Conservation (phyloP, 2,329 filamentous ascomycete genomes). For the Pseudocercospora macadamiae region DNA sequence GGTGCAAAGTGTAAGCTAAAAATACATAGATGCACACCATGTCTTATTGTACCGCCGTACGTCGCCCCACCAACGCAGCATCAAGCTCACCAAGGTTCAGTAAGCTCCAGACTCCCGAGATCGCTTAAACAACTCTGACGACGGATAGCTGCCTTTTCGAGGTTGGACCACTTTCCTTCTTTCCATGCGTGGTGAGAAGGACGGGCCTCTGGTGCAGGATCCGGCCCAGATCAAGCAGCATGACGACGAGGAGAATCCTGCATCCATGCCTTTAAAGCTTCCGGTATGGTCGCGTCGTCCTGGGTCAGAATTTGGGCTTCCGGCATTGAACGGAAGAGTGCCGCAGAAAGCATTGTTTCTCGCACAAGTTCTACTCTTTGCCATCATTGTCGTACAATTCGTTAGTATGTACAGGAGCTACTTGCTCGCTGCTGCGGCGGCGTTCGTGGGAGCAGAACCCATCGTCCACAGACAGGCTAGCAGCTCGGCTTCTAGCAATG, state of each 20-base stretch:
- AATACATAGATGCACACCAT: no score
- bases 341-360: background rate
- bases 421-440: constrained; percentile 32
- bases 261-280: background rate
- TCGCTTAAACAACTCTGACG: background rate
- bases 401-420: constrained; percentile 39
- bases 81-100: no score
- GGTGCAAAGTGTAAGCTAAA: no score
- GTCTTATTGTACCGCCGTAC: no score
- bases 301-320: background rate
- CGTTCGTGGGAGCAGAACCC: constrained; percentile 11
- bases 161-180: background rate
- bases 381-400: constrained; percentile 30
- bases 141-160: background rate
- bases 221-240: background rate
- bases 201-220: background rate
- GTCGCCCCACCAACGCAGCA: background rate
- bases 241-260: background rate
- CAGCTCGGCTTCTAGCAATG: constrained; percentile 34
- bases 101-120: no score
- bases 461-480: constrained; percentile 22
- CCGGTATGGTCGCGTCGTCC: background rate
- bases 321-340: background rate
- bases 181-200: background rate
- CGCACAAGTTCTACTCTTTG: constrained; percentile 33